Base-by-base conservation (phyloP, 441 rosid genomes). In the Erodium trifolium region DNA sequence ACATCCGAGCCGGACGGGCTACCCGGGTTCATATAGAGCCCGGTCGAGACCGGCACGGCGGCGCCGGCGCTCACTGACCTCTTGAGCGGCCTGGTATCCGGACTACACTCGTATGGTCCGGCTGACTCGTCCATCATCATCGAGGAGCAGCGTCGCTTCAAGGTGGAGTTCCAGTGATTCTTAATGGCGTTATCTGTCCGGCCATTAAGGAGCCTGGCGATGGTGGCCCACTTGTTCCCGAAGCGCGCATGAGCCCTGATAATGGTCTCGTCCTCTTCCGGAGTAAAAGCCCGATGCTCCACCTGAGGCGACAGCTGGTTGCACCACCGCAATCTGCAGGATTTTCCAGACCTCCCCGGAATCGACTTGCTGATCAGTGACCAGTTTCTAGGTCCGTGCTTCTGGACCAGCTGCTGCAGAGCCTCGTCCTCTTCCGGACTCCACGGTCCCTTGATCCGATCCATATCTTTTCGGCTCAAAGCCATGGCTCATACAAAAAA, bases 401-500 rank as follows among this genome's bases (percentile, higher is more conserved):
- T 81, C 43, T 79, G 78, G 0, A 87, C 88, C 6, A 87, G 85
- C 27, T 67, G 69, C 14, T 90, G 65, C 27, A 23, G 27, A 23
- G 27, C 27, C 27, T 23, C 27, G 27, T 23, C 27, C 27, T 23
- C 27, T 23, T 87, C 87, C 5, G 90, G 88, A 68, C 92, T 87
- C 92, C 92, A 87, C 37, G 92, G 92, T 27, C 92, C 92, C 72
- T 84, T 87, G 67, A 87, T 86, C 82, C 90, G 82, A 80, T 87
- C 90, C 74, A 84, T 80, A 71, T 73, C 76, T 89, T 70, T 82
- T 47, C 84, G 78, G 31, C 80, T 73, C 66, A 73, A 64, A 59
- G 85, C 81, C 85, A 83, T 39, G 6, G 0, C 27, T n/a, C n/a
- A n/a, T n/a, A n/a, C n/a, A n/a, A n/a, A n/a, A 2, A 23, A 0